Percentiles rank a stretch among this genome's conserved stretches.
phyloP scores from a whole-genome alignment of 306 rosid species.

The Trifolium pratense region DNA sequence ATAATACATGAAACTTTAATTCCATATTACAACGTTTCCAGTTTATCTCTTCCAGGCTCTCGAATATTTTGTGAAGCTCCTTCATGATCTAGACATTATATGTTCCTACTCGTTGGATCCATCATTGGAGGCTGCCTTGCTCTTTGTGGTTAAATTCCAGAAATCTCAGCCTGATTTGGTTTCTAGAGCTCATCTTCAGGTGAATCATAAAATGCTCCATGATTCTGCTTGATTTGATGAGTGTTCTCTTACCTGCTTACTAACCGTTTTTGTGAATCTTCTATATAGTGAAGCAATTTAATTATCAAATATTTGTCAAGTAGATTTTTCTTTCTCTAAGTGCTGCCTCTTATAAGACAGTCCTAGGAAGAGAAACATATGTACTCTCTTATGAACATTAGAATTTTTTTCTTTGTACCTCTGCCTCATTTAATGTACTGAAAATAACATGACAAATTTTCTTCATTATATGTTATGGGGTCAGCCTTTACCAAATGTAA shows the following conservation, averaged over 20 bases:
- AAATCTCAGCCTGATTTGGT: slow-evolving; percentile 92
- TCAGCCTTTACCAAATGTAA: slow-evolving; percentile 5
- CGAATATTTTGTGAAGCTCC: slow-evolving; percentile 84
- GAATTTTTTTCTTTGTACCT: slow-evolving; percentile 10
- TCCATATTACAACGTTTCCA: slow-evolving; percentile 31
- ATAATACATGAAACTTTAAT: slow-evolving; percentile 15
- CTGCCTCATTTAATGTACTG: slow-evolving; percentile 2
- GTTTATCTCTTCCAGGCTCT: slow-evolving; percentile 69
- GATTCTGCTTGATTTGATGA: slow-evolving; percentile 31
- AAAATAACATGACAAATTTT: slow-evolving; percentile 24
- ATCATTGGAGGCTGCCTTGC: slow-evolving; percentile 73
- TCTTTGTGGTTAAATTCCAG: slow-evolving; percentile 87
- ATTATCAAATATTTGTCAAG: slow-evolving; percentile 10
- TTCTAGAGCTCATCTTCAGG: slow-evolving; percentile 98
- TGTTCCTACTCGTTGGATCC: slow-evolving; percentile 78
- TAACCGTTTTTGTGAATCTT: slow-evolving; percentile 18
- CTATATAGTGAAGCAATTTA: slow-evolving; percentile 16
- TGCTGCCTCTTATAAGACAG: slow-evolving; percentile 16
- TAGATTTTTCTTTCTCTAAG: slow-evolving; percentile 14
- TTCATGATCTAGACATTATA: slow-evolving; percentile 72
- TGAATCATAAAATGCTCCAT: slow-evolving; percentile 40
- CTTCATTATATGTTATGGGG: slow-evolving; percentile 16
- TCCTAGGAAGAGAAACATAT: slow-evolving; percentile 20
- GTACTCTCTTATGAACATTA: slow-evolving; percentile 16
- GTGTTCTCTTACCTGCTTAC: slow-evolving; percentile 13